phyloP scores from a whole-genome alignment of 148 eudicot genomes.

The Diospyros kaki region DNA sequence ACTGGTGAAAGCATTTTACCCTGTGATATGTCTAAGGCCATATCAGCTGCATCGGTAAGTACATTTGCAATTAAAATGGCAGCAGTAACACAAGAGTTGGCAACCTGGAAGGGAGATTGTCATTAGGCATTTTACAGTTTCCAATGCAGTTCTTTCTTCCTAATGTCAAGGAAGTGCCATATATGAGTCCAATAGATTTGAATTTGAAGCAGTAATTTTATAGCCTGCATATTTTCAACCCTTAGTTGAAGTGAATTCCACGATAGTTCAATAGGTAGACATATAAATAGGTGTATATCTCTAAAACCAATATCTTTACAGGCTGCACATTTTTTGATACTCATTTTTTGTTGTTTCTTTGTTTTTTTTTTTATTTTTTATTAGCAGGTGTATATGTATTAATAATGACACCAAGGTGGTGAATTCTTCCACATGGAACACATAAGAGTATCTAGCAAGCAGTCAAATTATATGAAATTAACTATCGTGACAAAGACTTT shows the following conservation, averaged over 20 bases:
- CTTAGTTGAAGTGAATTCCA: neutral
- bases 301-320: too few relatives aligned
- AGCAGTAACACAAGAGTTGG: constrained; percentile 80
- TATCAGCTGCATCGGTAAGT: constrained; percentile 61
- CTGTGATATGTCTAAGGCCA: constrained; percentile 52
- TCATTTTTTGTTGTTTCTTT: neutral
- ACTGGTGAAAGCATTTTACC: constrained; percentile 39
- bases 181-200: neutral
- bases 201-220: neutral
- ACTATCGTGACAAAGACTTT: neutral
- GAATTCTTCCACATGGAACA: neutral
- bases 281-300: too few relatives aligned
- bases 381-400: neutral
- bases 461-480: neutral
- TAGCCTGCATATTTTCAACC: too few relatives aligned
- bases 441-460: neutral
- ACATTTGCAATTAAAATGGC: constrained; percentile 83
- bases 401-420: neutral
- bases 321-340: too few relatives aligned
- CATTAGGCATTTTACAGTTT: neutral
- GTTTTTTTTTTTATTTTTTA: neutral
- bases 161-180: neutral
- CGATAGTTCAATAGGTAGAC: neutral
- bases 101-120: constrained; percentile 51
- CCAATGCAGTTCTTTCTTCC: neutral